Evolutionary conservation across 768 basidiomycete genomes (phyloP), one percentile per base, ranked within the genome.

Genomic region (Tremella mesenterica): DNA sequence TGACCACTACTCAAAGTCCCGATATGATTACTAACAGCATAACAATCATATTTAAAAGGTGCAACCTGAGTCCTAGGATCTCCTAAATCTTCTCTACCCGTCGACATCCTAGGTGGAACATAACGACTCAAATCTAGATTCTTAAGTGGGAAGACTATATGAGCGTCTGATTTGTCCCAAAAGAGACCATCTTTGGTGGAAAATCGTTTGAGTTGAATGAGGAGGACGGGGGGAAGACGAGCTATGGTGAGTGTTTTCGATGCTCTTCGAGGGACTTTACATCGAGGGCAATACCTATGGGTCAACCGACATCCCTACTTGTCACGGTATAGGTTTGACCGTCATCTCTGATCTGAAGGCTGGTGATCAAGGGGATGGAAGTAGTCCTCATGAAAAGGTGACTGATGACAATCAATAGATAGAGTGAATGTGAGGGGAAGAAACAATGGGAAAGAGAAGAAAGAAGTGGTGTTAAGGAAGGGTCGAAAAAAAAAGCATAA

Each of bases 141-240:
- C 44, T 77, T 76, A 25, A 81, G 70, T 5, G 93, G 93, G 74
- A 88, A 99, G 57, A 95, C 88, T 36, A 97, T 86, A 57, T 84
- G 81, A 1, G 92, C 95, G 73, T 97, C 92, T 49, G 97, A 83
- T 76, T 96, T 96, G 76, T 96, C 91, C 30, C 88, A 91, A 73
- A 93, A 95, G 3, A 70, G 57, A 3, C 69, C 66, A 47, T 70
- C 60, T 38, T 64, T 48, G 3, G 65, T 68, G 14, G 60, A 58
- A 48, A 70, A 70, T 49, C 66, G 56, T 47, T 67, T 65, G 14
- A 65, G 56, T 50, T 70, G 63, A 52, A 67, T 67, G 21, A 67
- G 57, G 14, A 99, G 79, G 33, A 99, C 83, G 0, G 93, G 92
- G 0, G 93, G 93, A 10, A 97, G 79, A 16, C 95, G 86, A 3